Base-by-base conservation (phyloP, 345 rosid species). In the Eucalyptus microcorys region DNA sequence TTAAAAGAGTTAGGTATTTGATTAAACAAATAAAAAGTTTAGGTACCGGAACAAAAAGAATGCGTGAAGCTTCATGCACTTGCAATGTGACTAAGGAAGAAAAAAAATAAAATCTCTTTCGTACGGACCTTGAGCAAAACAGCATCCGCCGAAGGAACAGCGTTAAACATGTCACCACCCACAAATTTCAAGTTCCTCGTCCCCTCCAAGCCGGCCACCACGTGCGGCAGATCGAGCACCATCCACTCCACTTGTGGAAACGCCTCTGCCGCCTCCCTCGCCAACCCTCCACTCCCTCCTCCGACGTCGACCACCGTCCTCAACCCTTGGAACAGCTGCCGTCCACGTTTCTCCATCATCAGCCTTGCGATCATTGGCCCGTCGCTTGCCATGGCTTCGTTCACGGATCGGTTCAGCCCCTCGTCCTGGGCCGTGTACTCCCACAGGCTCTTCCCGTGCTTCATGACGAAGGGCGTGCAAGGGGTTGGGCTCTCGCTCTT, bases 141-240 rank as follows among this genome's bases (percentile, higher is more conserved):
- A 7, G 90, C 91, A 85, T 93, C 92, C 17, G 96, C 93, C 7
- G 90, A 47, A 87, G 95, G 95, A 50, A 92, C 43, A 50, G 88
- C 91, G n/a, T 91, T 87, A 30, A 94, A 94, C 95, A 94, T 91
- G 90, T 93, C 93, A 8, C 94, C 94, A 2, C 86, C 90, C 22
- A 84, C 89, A 61, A 87, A 93, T 14, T 89, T 92, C 89, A 93
- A 50, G 88, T 91, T 93, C 42, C 87, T 57, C 40, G 55, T 52
- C 27, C 61, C 88, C 49, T 88, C 32, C 48, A 90, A 79, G n/a
- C 88, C 55, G 10, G 90, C 87, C 40, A 94, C 91, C 24, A 92
- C 93, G 37, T 90, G 92, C 15, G 94, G 94, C 34, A 93, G 91
- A 85, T 93, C 94, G 53, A 92, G 49, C 14, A 90, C 94, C 21